Evolutionary conservation across 352 stramenopile species (phyloP).

Genomic region (Thraustochytrium sp.): DNA sequence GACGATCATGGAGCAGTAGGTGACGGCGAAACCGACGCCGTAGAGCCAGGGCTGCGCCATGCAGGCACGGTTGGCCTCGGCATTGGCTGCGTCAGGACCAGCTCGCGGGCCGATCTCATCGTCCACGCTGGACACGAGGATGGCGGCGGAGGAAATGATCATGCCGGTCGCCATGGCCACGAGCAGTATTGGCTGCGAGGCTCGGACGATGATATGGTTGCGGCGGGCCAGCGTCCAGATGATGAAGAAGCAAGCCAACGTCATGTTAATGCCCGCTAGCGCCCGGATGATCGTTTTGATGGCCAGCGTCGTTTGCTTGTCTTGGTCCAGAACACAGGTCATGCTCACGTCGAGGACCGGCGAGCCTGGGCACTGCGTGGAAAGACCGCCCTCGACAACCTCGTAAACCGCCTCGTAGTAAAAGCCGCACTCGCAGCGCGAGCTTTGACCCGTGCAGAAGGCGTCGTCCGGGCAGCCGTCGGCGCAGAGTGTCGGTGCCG

Average conservation of each 20-base stretch:
- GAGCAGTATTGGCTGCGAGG: not conserved
- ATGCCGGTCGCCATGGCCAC: not conserved
- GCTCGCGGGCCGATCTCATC: not conserved
- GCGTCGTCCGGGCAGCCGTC: not conserved
- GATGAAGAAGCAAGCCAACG: not conserved
- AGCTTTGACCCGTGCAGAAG: not conserved
- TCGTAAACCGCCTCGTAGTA: not conserved
- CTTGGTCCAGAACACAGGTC: not conserved
- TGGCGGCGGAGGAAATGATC: not conserved
- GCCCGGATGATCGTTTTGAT: not conserved
- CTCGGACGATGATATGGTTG: not conserved
- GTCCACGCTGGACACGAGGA: not conserved
- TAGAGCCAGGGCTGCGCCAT: slow-evolving; percentile 12
- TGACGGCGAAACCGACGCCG: not conserved
- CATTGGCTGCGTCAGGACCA: not conserved
- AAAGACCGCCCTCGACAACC: not conserved
- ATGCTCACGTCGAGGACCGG: not conserved
- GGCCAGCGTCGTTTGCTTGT: not conserved
- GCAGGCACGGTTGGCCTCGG: slow-evolving; percentile 3
- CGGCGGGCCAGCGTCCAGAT: not conserved
- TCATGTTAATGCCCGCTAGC: not conserved
- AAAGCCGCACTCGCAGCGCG: not conserved
- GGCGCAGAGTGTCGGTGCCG: not conserved
- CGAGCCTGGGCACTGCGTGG: not conserved
- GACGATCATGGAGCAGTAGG: not conserved